Conservation (phyloP, 495 filamentous ascomycete genomes). For the Aspergillus affinis region DNA sequence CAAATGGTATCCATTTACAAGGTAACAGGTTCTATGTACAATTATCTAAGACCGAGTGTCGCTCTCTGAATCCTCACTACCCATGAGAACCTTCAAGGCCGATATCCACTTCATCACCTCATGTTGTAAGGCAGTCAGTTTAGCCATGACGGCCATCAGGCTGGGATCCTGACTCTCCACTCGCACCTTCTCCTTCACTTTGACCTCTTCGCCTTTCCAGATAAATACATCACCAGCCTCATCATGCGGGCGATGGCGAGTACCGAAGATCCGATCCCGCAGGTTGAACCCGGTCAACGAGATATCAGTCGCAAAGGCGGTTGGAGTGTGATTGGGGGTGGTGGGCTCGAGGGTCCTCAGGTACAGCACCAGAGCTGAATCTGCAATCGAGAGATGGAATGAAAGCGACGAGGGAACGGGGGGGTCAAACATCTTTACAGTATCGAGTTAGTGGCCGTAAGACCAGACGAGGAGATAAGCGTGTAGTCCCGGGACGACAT, state of each 20-base stretch:
- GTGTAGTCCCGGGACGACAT: neutral
- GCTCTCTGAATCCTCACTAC: slow-evolving; percentile 50
- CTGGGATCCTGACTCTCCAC: slow-evolving; percentile 92
- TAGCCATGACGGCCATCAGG: slow-evolving; percentile 81
- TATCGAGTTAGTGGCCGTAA: slow-evolving; percentile 3
- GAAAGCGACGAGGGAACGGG: slow-evolving; percentile 59
- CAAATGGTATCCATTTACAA: neutral
- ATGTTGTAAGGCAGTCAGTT: slow-evolving; percentile 79
- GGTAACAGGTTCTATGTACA: neutral
- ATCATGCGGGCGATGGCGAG: slow-evolving; percentile 69
- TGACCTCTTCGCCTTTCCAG: slow-evolving; percentile 69
- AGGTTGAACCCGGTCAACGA: slow-evolving; percentile 58
- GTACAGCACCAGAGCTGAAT: slow-evolving; percentile 73
- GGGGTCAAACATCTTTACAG: slow-evolving; percentile 52
- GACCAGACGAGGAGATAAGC: neutral
- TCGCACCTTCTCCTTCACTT: slow-evolving; percentile 83
- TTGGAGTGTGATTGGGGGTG: slow-evolving; percentile 57
- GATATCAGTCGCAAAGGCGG: slow-evolving; percentile 54
- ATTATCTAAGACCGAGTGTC: slow-evolving; percentile 17
- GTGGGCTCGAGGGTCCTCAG: slow-evolving; percentile 75
- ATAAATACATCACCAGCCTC: slow-evolving; percentile 73
- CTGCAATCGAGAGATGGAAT: slow-evolving; percentile 74
- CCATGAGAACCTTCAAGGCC: slow-evolving; percentile 81
- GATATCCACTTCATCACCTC: slow-evolving; percentile 64
- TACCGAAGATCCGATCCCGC: slow-evolving; percentile 54